Percentiles rank a stretch among this genome's conserved stretches.
These are phyloP conservation scores for Fusarium incarnatum DNA, from an alignment of 2,329 filamentous ascomycete species.

Conservation along the genomic window DNA sequence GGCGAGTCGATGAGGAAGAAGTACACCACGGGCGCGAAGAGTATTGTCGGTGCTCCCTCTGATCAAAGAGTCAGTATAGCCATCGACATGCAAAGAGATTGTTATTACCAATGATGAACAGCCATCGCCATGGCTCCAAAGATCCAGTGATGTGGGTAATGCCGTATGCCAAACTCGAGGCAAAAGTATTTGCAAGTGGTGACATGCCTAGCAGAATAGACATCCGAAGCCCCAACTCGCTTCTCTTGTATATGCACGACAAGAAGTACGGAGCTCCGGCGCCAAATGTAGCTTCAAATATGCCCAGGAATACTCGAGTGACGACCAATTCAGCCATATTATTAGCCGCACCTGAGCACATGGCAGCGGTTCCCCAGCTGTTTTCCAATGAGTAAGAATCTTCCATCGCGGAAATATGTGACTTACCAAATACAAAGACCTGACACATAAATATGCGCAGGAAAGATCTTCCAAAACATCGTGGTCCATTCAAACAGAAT, in stretches of 20 bases:
- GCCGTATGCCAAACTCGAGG: conserved; percentile 27
- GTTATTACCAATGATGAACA: conserved; percentile 10
- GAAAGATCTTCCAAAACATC: conserved; percentile 38
- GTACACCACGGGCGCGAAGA: conserved; percentile 16
- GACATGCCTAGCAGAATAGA: conserved; percentile 33
- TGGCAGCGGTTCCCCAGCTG: conserved; percentile 38
- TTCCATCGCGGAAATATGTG: accelerated
- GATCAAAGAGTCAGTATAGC: no score
- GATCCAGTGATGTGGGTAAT: conserved; percentile 26
- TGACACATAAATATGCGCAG: conserved; percentile 28
- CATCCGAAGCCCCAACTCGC: conserved; percentile 26
- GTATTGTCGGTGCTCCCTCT: conserved; percentile 19
- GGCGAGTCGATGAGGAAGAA: conserved; percentile 38
- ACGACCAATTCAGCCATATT: conserved; percentile 23
- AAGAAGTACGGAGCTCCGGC: conserved; percentile 37
- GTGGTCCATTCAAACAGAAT: conserved; percentile 39
- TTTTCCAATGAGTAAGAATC: accelerated
- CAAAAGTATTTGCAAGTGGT: conserved; percentile 28
- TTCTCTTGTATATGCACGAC: conserved; percentile 20
- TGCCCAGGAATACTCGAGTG: conserved; percentile 11
- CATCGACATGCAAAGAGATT: accelerated
- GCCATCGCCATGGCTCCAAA: conserved; percentile 20
- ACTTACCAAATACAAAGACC: conserved; percentile 29
- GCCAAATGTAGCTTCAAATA: conserved; percentile 38
- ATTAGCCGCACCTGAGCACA: conserved; percentile 25